Conservation (phyloP, 441 rosid species). For the Adansonia madagascariensis region DNA sequence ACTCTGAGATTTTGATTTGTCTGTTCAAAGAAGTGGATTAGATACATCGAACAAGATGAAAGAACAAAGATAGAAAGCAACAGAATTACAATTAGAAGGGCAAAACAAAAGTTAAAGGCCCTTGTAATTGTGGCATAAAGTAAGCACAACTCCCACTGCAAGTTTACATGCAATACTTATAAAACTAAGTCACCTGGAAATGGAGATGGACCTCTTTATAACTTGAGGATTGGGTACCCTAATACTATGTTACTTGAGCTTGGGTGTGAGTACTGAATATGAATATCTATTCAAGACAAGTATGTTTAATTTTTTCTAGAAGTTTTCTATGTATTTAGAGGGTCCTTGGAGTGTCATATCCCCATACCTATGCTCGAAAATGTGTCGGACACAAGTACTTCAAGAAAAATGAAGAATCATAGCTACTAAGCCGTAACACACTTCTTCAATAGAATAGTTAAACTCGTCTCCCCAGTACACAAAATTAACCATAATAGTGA, state of each 20-base stretch:
- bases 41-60: not conserved
- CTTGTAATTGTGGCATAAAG: not conserved
- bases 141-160: not conserved
- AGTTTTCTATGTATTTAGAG: too few relatives aligned
- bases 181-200: not conserved
- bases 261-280: too few relatives aligned
- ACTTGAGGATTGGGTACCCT: not conserved
- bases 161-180: not conserved
- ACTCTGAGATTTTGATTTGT: conserved; percentile 72
- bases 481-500: not conserved
- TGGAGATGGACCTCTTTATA: not conserved
- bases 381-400: too few relatives aligned
- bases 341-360: too few relatives aligned
- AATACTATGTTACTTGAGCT: too few relatives aligned
- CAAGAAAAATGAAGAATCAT: too few relatives aligned
- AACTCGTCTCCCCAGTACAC: not conserved
- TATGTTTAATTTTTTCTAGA: too few relatives aligned
- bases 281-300: too few relatives aligned
- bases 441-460: not conserved
- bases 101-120: not conserved
- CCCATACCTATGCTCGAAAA: too few relatives aligned
- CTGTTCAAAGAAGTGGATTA: conserved; percentile 40
- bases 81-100: not conserved
- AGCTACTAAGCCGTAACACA: not conserved
- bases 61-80: not conserved